phyloP scores from a whole-genome alignment of 129 eudicot species.

The Flaveria robusta region DNA sequence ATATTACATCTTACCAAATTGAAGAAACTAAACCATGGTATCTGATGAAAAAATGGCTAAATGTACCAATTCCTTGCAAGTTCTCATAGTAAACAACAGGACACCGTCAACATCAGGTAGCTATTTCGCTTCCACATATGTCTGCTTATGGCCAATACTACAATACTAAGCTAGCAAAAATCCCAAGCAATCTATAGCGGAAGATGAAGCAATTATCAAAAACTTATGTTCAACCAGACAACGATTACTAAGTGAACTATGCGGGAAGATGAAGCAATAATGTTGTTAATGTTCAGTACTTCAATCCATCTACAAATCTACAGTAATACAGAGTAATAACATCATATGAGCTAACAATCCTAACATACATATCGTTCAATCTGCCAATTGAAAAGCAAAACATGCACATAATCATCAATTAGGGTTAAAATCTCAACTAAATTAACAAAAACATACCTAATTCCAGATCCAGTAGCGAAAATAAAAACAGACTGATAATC shows the following conservation, averaged over 20 bases:
- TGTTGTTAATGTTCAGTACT: not conserved
- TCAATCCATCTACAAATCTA: not conserved
- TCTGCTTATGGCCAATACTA: not conserved
- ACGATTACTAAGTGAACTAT: not conserved
- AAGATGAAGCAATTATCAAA: not conserved
- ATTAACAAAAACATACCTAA: slow-evolving; percentile 51
- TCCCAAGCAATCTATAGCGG: not conserved
- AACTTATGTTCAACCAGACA: slow-evolving; percentile 8
- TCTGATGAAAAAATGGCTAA: not conserved
- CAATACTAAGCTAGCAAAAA: slow-evolving; percentile 10
- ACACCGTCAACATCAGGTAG: not conserved
- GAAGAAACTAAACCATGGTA: not conserved
- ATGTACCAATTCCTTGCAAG: not conserved
- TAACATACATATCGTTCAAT: slow-evolving; percentile 2
- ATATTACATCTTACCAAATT: not conserved
- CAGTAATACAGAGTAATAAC: not conserved
- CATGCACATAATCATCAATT: not conserved
- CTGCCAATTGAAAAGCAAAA: not conserved
- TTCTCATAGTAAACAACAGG: not conserved
- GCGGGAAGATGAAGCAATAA: not conserved
- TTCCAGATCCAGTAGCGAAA: slow-evolving; percentile 94
- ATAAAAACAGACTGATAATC: slow-evolving; percentile 62
- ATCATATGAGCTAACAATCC: slow-evolving; percentile 1
- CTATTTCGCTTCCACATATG: not conserved
- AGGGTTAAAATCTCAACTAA: not conserved